A percentile compares a stretch with the other conserved stretches of the same genome.
Conservation (phyloP, 768 basidiomycete species). For the Leccinum truebloodii region DNA sequence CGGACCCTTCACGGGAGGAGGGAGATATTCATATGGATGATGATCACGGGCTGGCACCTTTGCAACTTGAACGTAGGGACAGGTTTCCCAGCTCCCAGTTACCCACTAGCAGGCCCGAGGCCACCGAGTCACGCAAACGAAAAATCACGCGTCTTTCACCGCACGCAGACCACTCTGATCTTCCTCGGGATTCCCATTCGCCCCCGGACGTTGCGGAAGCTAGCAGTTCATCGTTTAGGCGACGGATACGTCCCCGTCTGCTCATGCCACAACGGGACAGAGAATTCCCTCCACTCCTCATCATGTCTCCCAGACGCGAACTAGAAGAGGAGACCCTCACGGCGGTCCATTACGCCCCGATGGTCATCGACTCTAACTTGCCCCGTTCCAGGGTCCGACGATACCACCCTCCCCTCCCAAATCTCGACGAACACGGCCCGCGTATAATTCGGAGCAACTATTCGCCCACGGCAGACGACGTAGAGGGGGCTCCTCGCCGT, state of each 20-base stretch:
- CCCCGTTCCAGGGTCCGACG: conserved; percentile 5
- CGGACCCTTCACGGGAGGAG: neutral
- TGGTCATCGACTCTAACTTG: neutral
- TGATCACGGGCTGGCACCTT: neutral
- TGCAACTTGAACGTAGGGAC: neutral
- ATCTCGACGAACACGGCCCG: neutral
- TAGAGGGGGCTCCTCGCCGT: neutral
- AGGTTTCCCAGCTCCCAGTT: neutral
- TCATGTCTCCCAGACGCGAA: conserved; percentile 14
- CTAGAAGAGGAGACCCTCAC: conserved; percentile 8
- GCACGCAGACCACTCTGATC: neutral
- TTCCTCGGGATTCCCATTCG: neutral
- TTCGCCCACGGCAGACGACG: neutral
- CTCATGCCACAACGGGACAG: conserved; percentile 1
- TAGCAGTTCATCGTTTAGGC: neutral
- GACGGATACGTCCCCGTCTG: conserved; percentile 14
- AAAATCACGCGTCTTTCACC: conserved; percentile 4
- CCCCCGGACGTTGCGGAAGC: neutral
- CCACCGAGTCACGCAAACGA: conserved; percentile 19
- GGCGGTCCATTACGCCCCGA: neutral
- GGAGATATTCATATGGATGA: neutral
- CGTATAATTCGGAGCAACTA: conserved; percentile 2
- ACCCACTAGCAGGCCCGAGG: neutral
- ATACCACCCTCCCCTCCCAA: neutral
- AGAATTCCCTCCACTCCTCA: conserved; percentile 28